These are phyloP conservation scores for Kluyveromyces nonfermentans DNA, from an alignment of 805 yeast species.

Conservation along the genomic window DNA sequence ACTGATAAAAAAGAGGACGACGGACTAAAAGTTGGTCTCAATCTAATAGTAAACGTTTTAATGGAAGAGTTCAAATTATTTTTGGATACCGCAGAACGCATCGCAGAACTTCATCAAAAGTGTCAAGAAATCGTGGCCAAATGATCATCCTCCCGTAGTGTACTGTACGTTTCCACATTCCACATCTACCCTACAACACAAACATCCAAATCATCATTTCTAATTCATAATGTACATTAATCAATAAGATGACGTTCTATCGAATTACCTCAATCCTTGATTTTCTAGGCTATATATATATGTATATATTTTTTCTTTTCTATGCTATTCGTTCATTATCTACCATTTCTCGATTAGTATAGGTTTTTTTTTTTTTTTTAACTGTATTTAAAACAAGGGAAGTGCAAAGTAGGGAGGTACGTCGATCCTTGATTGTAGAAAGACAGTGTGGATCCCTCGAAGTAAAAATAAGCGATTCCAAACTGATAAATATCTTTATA, in stretches of 20 bases:
- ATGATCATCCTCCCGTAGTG: not conserved
- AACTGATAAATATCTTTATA: not conserved
- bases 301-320: no score
- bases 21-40: slow-evolving; percentile 31
- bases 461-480: not conserved
- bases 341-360: not conserved
- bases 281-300: not conserved
- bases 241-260: not conserved
- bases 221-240: not conserved
- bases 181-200: not conserved
- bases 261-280: not conserved
- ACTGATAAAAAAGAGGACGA: slow-evolving; percentile 9
- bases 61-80: slow-evolving; percentile 60
- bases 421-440: not conserved
- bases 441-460: not conserved
- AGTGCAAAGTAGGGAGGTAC: not conserved
- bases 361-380: not conserved
- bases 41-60: slow-evolving; percentile 48
- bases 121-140: slow-evolving; percentile 26
- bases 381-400: not conserved
- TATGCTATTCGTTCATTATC: not conserved
- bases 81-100: slow-evolving; percentile 65
- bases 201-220: no score
- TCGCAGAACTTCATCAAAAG: slow-evolving; percentile 60
- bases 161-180: no score